These are phyloP conservation scores for Myxozyma monticola DNA, from an alignment of 805 yeast species.

Conservation along the genomic window DNA sequence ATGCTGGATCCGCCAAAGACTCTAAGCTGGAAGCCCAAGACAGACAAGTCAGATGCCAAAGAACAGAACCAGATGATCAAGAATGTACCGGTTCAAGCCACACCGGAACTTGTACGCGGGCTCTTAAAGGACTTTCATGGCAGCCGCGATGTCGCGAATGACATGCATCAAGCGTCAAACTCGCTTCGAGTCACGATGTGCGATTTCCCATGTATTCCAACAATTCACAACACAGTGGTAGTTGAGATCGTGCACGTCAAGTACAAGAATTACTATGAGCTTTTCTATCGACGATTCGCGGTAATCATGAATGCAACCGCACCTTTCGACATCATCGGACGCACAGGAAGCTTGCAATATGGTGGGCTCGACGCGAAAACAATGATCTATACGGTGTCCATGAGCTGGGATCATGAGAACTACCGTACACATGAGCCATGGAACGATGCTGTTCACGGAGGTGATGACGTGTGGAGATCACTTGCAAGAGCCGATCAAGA, in stretches of 20 bases:
- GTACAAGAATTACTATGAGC: constrained; percentile 10
- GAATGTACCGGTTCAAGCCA: background rate
- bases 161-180: constrained; percentile 21
- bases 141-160: constrained; percentile 2
- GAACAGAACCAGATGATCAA: background rate
- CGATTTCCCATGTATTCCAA: constrained; percentile 28
- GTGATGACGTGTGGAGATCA: constrained; percentile 1
- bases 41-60: background rate
- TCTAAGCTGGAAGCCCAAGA: background rate
- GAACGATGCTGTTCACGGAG: constrained; percentile 20
- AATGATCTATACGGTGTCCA: constrained; percentile 21
- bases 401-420: constrained; percentile 15
- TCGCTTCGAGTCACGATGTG: constrained; percentile 23
- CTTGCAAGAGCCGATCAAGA: background rate
- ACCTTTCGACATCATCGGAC: constrained; percentile 23
- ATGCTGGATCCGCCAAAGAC: background rate
- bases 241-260: constrained; percentile 22
- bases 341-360: constrained; percentile 16
- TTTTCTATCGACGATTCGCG: constrained; percentile 16
- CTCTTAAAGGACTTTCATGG: background rate
- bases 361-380: constrained; percentile 12
- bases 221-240: constrained; percentile 23
- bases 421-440: constrained; percentile 11
- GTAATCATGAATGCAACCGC: constrained; percentile 25
- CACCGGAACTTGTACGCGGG: constrained; percentile 2